Percentiles rank a stretch among this genome's conserved stretches.
These are phyloP conservation scores for Clitoria ternatea DNA, from an alignment of 306 rosid species.

Conservation along the genomic window DNA sequence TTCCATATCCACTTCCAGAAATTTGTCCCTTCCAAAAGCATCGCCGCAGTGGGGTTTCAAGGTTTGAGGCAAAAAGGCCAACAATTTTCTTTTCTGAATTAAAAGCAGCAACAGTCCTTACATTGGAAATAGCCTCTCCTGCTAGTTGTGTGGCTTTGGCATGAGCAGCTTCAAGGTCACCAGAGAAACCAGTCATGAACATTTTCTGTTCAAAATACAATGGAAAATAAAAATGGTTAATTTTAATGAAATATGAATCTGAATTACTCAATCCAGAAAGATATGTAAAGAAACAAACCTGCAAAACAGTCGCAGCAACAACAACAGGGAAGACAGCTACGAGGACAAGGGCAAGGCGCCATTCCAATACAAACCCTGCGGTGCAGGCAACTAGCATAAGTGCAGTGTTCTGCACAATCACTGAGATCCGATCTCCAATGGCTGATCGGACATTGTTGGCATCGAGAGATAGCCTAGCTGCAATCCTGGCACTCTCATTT, in stretches of 20 bases:
- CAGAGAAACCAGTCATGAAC: slow-evolving; percentile 95
- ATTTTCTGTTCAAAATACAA: slow-evolving; percentile 55
- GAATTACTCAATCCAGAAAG: background rate
- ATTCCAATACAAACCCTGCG: slow-evolving; percentile 88
- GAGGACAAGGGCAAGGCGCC: slow-evolving; percentile 96
- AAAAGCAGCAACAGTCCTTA: slow-evolving; percentile 88
- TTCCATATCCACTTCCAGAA: slow-evolving; percentile 85
- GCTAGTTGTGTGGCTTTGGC: slow-evolving; percentile 92
- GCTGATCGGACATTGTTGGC: slow-evolving; percentile 96
- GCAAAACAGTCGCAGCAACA: slow-evolving; percentile 93
- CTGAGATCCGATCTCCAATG: slow-evolving; percentile 87
- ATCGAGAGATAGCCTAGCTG: slow-evolving; percentile 83
- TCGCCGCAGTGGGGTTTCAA: slow-evolving; percentile 65
- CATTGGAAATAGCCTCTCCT: slow-evolving; percentile 95
- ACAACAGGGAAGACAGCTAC: slow-evolving; percentile 94
- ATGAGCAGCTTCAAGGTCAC: slow-evolving; percentile 84
- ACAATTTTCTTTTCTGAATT: slow-evolving; percentile 82
- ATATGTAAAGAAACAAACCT: slow-evolving; percentile 44
- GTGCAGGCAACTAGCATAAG: slow-evolving; percentile 92
- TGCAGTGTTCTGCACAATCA: slow-evolving; percentile 91
- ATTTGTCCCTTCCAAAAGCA: slow-evolving; percentile 97
- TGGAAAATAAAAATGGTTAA: background rate
- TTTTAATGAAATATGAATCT: background rate
- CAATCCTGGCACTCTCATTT: slow-evolving; percentile 85
- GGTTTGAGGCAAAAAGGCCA: slow-evolving; percentile 68